Base-by-base conservation (phyloP, 768 basidiomycete genomes). In the Guyanaporus albipodus region DNA sequence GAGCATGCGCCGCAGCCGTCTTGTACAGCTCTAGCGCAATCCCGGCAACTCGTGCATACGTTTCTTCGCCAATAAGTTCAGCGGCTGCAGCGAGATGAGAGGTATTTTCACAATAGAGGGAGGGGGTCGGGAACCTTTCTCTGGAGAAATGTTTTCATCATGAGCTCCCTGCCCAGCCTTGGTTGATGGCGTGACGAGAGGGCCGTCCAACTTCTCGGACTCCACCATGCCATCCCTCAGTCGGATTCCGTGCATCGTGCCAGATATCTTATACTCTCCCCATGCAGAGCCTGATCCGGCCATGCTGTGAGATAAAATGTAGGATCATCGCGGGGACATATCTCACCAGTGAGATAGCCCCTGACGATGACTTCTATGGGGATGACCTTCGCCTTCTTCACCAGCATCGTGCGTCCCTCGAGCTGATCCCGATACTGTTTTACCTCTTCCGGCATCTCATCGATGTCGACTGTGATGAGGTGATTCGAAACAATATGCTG, bases 331-430 rank as follows among this genome's bases (percentile, higher is more conserved):
- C 31, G n/a, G 11, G n/a, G 31, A n/a, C 5, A 32, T 15, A 35
- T 29, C 76, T 55, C 53, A 92, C 95, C 95, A n/a, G 95, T 89
- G 49, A 99, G 73, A 68, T 98, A 98, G 3, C 95, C 95, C 52
- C 96, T 74, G 15, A 98, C 95, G 58, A 99, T 98, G 6, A 89
- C 92, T 67, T 99, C 96, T 6, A 98, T 74, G 18, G 90, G 91
- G 24, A 97, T 72, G 23, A 98, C 87, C 62, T 85, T 77, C 1
- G 93, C 94, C 60, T 85, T 93, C 64, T 70, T 79, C 9, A 98
- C 96, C 42, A 96, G 82, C 87, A 99, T 98, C 10, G 85, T 72
- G 18, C 96, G 76, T 2, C 88, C 94, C 26, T 85, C 78, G 11
- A 98, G 76, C 65, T 87, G 84, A 31, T 80, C 78, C 52, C 72